A percentile compares a stretch with the other conserved stretches of the same genome.
Evolutionary conservation across 441 rosid genomes (phyloP).

Genomic region (Capsella rubella): DNA sequence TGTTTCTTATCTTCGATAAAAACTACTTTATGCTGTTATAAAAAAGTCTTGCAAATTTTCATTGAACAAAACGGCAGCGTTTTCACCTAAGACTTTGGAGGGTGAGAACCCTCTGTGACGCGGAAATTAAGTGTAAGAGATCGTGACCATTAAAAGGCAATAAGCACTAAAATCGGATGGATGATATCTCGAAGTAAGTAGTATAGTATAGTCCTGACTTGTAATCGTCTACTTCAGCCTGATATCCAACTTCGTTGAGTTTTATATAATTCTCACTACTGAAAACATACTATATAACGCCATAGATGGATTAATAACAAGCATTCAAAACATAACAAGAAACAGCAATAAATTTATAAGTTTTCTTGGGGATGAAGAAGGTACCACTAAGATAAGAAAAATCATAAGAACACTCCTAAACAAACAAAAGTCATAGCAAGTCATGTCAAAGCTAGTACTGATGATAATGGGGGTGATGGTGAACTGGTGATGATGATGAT

Average conservation of each 20-base stretch:
- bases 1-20: neutral
- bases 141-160: neutral
- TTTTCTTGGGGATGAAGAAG: slow-evolving; percentile 1
- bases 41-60: neutral
- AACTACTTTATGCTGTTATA: neutral
- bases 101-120: neutral
- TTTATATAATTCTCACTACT: too few relatives aligned
- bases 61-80: neutral
- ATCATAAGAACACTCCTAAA: neutral
- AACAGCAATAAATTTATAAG: slow-evolving; percentile 10
- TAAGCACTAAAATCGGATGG: neutral
- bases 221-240: neutral
- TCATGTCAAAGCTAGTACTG: neutral
- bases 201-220: neutral
- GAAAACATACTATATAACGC: neutral
- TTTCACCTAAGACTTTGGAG: neutral
- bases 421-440: neutral
- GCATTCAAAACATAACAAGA: slow-evolving; percentile 17
- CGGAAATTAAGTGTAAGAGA: neutral
- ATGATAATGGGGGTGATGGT: neutral
- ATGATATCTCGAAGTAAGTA: neutral
- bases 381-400: neutral
- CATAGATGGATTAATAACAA: neutral
- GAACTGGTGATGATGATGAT: neutral
- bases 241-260: too few relatives aligned